Percentiles rank a stretch among this genome's conserved stretches.
These are phyloP conservation scores for Biscutella laevigata DNA, from an alignment of 441 rosid species.

Conservation along the genomic window DNA sequence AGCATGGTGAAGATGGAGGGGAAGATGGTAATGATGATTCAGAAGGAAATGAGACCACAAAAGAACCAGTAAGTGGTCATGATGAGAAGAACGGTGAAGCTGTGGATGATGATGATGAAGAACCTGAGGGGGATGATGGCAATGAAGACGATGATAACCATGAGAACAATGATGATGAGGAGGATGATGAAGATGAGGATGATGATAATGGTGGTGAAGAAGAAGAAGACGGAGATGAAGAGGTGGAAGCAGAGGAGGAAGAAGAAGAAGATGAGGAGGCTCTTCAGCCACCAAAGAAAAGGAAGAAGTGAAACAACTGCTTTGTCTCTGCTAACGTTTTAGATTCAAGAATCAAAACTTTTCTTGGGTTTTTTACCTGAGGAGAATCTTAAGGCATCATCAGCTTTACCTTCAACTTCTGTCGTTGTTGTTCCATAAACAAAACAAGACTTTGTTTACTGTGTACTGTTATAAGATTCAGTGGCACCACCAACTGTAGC, in stretches of 20 bases:
- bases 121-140: conserved; percentile 29
- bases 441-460: conserved; percentile 6
- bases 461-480: neutral
- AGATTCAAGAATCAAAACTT: conserved; percentile 25
- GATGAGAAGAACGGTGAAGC: conserved; percentile 41
- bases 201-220: conserved; percentile 39
- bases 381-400: conserved; percentile 4
- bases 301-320: conserved; percentile 21
- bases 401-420: conserved; percentile 8
- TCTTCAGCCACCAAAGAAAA: conserved; percentile 24
- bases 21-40: conserved; percentile 41
- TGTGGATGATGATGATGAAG: conserved; percentile 33
- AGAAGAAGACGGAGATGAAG: conserved; percentile 31
- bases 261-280: conserved; percentile 23
- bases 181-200: conserved; percentile 20
- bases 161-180: conserved; percentile 12
- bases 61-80: conserved; percentile 31
- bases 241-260: conserved; percentile 45
- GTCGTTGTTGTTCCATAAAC: conserved; percentile 17
- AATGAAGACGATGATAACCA: conserved; percentile 23
- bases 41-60: conserved; percentile 47
- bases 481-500: neutral
- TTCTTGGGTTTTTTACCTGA: conserved; percentile 13
- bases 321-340: conserved; percentile 11
- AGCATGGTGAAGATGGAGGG: conserved; percentile 23